phyloP scores from a whole-genome alignment of 306 rosid genomes.

The Boehmeria nivea region DNA sequence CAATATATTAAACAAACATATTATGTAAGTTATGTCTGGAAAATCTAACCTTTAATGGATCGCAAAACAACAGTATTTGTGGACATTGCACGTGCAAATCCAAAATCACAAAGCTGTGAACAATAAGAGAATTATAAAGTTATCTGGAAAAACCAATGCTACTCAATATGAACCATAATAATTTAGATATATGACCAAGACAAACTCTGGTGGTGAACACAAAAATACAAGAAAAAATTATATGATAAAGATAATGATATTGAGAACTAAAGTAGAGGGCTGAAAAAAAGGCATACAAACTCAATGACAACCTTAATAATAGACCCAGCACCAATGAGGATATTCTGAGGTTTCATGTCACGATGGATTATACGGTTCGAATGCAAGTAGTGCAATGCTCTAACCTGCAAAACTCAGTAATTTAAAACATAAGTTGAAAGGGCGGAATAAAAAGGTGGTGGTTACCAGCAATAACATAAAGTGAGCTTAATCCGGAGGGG shows the following conservation, averaged over 20 bases:
- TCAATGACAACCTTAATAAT: slow-evolving; percentile 67
- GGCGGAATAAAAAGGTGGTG: background rate
- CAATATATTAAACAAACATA: background rate
- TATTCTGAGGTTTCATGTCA: slow-evolving; percentile 99
- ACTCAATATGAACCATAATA: background rate
- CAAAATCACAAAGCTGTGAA: slow-evolving; percentile 93
- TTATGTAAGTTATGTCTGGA: slow-evolving; percentile 12
- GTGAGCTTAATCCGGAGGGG: background rate
- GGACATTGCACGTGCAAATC: slow-evolving; percentile 99
- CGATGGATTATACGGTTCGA: slow-evolving; percentile 96
- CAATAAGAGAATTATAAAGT: slow-evolving; percentile 15
- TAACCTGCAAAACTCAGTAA: slow-evolving; percentile 53
- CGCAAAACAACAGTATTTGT: slow-evolving; percentile 93
- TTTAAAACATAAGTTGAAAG: background rate
- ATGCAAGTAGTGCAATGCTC: slow-evolving; percentile 88
- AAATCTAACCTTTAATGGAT: slow-evolving; percentile 80
- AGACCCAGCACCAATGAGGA: slow-evolving; percentile 94
- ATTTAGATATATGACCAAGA: background rate
- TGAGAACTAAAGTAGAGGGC: background rate
- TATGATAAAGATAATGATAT: background rate
- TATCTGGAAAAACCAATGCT: slow-evolving; percentile 1
- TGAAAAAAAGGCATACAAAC: background rate
- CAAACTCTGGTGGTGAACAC: background rate
- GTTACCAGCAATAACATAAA: background rate
- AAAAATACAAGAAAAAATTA: background rate